A percentile compares a stretch with the other conserved stretches of the same genome.
These are phyloP conservation scores for Raffaelea albimanens DNA, from an alignment of 2,329 filamentous ascomycete species.

Conservation along the genomic window DNA sequence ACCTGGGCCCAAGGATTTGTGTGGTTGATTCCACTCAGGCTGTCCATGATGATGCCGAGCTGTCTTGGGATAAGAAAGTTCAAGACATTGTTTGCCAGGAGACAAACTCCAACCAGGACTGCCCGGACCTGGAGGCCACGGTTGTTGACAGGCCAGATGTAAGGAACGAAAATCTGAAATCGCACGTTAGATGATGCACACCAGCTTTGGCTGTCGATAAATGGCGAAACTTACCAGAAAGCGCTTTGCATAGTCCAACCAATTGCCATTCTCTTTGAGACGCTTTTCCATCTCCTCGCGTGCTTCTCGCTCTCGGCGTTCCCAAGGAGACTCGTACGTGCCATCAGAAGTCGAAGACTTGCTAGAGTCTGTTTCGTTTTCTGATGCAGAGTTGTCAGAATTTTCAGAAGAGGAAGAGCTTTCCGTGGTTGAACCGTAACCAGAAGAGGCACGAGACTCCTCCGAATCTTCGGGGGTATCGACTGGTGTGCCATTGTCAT, in stretches of 20 bases:
- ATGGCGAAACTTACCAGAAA: slow-evolving; percentile 42
- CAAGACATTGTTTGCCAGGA: slow-evolving; percentile 61
- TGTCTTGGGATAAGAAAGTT: slow-evolving; percentile 75
- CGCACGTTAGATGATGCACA: not conserved
- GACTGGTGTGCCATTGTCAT: slow-evolving; percentile 14
- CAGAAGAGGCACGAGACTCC: slow-evolving; percentile 7
- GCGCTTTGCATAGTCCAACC: slow-evolving; percentile 66
- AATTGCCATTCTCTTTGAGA: slow-evolving; percentile 65
- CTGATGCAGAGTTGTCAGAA: slow-evolving; percentile 31
- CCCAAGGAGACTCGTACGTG: slow-evolving; percentile 43
- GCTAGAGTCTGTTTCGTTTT: slow-evolving; percentile 12
- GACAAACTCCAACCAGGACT: slow-evolving; percentile 54
- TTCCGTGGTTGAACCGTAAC: slow-evolving; percentile 34
- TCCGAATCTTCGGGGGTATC: slow-evolving; percentile 4
- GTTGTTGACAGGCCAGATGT: slow-evolving; percentile 66
- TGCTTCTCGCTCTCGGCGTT: slow-evolving; percentile 40
- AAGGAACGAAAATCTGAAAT: slow-evolving; percentile 60
- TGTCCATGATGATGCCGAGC: slow-evolving; percentile 69
- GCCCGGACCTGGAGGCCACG: slow-evolving; percentile 58
- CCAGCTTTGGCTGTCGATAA: not conserved
- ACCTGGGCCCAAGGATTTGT: slow-evolving; percentile 44
- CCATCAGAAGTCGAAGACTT: slow-evolving; percentile 22
- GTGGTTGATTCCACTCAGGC: slow-evolving; percentile 42
- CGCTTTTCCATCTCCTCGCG: slow-evolving; percentile 56
- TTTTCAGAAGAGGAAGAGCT: slow-evolving; percentile 7